These are phyloP conservation scores for Phanerochaete carnosa DNA, from an alignment of 768 basidiomycete species.

Conservation along the genomic window DNA sequence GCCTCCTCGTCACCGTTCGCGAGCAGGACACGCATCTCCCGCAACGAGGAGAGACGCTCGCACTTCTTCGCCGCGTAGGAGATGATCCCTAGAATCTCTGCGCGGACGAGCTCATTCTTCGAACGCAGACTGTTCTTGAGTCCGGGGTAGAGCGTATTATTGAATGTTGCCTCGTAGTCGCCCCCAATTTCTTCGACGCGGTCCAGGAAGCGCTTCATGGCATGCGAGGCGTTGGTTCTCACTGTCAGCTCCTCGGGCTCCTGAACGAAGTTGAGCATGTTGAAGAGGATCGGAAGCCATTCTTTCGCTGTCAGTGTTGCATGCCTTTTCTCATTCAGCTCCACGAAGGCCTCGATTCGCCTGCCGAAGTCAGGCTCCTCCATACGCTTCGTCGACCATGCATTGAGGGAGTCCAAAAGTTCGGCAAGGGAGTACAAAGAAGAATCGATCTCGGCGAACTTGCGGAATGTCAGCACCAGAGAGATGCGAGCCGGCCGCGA, in stretches of 20 bases:
- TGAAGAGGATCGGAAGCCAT: constrained; percentile 85
- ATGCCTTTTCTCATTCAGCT: constrained; percentile 67
- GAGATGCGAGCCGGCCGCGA: constrained; percentile 67
- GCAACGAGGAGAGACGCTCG: constrained; percentile 51
- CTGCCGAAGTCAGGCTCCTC: constrained; percentile 94
- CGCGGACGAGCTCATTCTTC: constrained; percentile 82
- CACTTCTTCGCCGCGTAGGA: constrained; percentile 71
- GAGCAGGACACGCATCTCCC: constrained; percentile 79
- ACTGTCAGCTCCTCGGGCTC: constrained; percentile 87
- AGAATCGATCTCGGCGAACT: constrained; percentile 43
- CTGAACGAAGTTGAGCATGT: constrained; percentile 81
- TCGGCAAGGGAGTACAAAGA: constrained; percentile 46
- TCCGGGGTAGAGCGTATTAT: constrained; percentile 67
- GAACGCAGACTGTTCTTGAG: constrained; percentile 78
- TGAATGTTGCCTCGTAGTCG: constrained; percentile 54
- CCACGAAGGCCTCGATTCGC: constrained; percentile 71
- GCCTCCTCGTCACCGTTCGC: constrained; percentile 91
- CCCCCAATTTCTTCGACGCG: constrained; percentile 40
- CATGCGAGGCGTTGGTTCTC: constrained; percentile 72
- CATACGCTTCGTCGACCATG: constrained; percentile 76
- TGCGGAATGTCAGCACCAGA: constrained; percentile 63
- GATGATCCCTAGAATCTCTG: constrained; percentile 77
- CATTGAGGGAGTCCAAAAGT: constrained; percentile 71
- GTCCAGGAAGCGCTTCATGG: constrained; percentile 78
- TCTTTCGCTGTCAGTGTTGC: constrained; percentile 40